Base-by-base conservation (phyloP, 352 stramenopile genomes). In the Globisporangium uncinulatum region DNA sequence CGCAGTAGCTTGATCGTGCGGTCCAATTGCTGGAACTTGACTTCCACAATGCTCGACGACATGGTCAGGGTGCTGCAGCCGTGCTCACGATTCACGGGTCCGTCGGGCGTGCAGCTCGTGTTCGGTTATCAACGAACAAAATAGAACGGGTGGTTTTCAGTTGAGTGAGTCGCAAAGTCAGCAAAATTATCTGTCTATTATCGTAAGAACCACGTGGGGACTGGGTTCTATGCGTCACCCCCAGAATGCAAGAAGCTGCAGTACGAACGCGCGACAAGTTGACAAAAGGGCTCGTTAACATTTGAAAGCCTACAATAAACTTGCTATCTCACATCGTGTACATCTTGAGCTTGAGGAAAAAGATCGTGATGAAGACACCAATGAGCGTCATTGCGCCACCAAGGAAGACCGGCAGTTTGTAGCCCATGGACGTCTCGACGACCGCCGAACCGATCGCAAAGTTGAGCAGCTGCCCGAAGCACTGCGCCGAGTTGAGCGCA, bases 321-420 rank as follows among this genome's bases (percentile, higher is more conserved):
- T 29, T 29, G 24, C 24, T 29, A 4, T 29, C 24, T 29, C 24
- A 29, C 24, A 29, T 29, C 24, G 24, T 29, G 66, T 83, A 63
- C 80, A 92, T 90, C 48, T 92, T 74, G 62, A 94, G 81, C 13
- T 58, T 65, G 64, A 92, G 76, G 34, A 75, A 84, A 44, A 61
- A 56, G 0, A 84, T 17, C 19, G 68, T 81, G 45, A 92, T 63
- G 45, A 92, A 17, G 3, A 83, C 72, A 0, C 64, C 82, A 4
- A 88, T 6, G n/a, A 85, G 69, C 9, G 73, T 90, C 37, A 90
- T 57, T 11, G 36, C 43, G 14, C 59, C 56, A 21, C 66, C 66
- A 13, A 73, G 31, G n/a, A 44, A 24, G 4, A 51, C 15, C 46
- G 29, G 29, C 11, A 39, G 32, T 9, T 32, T 51, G 46, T 51